phyloP scores from a whole-genome alignment of 2,329 filamentous ascomycete genomes.

The Zarea fungicola region DNA sequence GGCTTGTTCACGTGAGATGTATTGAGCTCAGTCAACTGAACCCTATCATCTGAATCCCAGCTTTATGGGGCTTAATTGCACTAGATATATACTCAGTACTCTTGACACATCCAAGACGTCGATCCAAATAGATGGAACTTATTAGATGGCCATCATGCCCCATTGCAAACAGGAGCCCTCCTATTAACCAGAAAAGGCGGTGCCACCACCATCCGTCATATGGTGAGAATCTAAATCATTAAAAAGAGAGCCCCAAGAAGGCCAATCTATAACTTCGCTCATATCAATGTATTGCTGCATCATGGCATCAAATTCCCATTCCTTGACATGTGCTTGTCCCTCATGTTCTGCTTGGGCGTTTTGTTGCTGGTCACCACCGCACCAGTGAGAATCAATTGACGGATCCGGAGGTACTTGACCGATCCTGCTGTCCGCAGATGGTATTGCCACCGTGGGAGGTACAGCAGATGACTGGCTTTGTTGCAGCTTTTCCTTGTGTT shows the following conservation, averaged over 20 bases:
- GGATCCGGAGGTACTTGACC: neutral
- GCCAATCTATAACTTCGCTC: neutral
- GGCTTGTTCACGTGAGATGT: too few species aligned
- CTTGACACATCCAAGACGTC: too few species aligned
- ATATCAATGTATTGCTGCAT: constrained; percentile 6
- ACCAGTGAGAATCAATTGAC: neutral
- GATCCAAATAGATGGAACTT: too few species aligned
- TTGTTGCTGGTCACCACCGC: neutral
- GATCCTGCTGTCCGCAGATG: neutral
- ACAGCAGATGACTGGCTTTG: neutral
- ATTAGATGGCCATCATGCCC: too few species aligned
- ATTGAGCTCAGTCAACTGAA: too few species aligned
- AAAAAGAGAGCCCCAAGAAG: constrained; percentile 1
- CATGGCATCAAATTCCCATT: constrained; percentile 4
- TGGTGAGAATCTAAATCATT: constrained; percentile 3
- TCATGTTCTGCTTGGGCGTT: neutral
- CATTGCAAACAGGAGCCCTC: neutral
- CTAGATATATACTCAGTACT: too few species aligned
- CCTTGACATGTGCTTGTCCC: neutral
- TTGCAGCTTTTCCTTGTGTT: constrained; percentile 4
- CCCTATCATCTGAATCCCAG: neutral
- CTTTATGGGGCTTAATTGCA: too few species aligned
- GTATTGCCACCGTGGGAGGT: neutral
- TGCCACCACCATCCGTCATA: neutral
- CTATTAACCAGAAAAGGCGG: neutral